Conservation (phyloP, 2,329 filamentous ascomycete genomes). For the Dactylellina cionopaga region DNA sequence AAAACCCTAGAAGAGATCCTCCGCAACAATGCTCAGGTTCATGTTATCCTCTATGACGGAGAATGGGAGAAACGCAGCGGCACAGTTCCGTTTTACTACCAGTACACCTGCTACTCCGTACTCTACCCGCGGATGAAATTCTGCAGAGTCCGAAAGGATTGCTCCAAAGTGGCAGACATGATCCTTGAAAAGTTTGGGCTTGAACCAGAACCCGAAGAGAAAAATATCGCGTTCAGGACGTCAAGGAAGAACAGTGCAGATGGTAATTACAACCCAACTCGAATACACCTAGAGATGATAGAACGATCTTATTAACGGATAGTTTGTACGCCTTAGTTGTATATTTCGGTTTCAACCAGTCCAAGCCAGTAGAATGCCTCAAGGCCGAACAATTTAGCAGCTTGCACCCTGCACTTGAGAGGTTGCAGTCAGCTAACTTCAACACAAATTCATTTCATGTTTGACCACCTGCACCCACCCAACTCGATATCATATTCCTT, state of each 20-base stretch:
- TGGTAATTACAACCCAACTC: too few species aligned
- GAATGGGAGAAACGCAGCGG: constrained; percentile 31
- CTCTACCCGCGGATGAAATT: constrained; percentile 46
- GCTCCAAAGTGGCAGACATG: constrained; percentile 12
- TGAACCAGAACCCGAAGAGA: constrained; percentile 10
- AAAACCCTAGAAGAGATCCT: constrained; percentile 24
- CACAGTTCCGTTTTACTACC: constrained; percentile 28
- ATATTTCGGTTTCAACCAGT: constrained; percentile 35
- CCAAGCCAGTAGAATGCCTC: constrained; percentile 31
- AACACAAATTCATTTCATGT: constrained; percentile 31
- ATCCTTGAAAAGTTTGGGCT: constrained; percentile 32
- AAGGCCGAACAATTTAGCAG: constrained; percentile 19
- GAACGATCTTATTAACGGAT: not conserved
- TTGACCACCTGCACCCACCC: constrained; percentile 17
- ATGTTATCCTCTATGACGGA: constrained; percentile 41
- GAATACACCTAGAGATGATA: too few species aligned
- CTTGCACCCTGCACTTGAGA: constrained; percentile 33
- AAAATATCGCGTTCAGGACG: constrained; percentile 27
- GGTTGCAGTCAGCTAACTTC: constrained; percentile 13
- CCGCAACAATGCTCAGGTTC: constrained; percentile 13
- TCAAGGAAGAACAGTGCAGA: constrained; percentile 15
- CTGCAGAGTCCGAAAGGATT: constrained; percentile 22
- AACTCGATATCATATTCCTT: too few species aligned
- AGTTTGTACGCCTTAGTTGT: constrained; percentile 22
- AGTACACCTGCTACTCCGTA: constrained; percentile 36